These are phyloP conservation scores for Serendipita sp. DNA, from an alignment of 1,284 basidiomycete genomes.

Conservation along the genomic window DNA sequence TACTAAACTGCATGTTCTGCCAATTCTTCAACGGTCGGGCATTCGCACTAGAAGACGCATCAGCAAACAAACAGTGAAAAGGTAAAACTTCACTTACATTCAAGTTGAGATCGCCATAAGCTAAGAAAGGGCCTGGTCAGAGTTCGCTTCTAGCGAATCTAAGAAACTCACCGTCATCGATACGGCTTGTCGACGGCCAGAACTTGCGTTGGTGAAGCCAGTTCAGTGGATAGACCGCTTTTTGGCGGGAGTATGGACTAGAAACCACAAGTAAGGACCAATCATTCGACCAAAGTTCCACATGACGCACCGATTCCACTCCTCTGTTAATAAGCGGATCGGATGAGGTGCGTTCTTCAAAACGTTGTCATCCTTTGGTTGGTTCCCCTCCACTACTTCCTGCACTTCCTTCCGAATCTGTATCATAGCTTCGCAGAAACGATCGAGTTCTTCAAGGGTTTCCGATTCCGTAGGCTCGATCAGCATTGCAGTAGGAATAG, in stretches of 20 bases:
- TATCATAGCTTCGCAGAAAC: constrained; percentile 95
- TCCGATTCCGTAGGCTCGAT: constrained; percentile 95
- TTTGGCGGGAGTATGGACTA: constrained; percentile 74
- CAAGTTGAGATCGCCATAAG: constrained; percentile 70
- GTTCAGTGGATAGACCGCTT: constrained; percentile 72
- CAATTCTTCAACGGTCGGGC: constrained; percentile 72
- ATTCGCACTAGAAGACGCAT: constrained; percentile 52
- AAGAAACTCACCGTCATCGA: constrained; percentile 67
- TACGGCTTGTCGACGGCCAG: constrained; percentile 80
- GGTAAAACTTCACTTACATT: constrained; percentile 37
- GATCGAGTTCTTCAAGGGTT: constrained; percentile 77
- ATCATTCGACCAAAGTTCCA: not conserved
- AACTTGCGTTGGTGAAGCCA: constrained; percentile 78
- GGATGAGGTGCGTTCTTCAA: constrained; percentile 93
- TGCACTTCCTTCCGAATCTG: constrained; percentile 85
- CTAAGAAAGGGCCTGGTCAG: constrained; percentile 23
- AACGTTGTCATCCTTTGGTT: constrained; percentile 78
- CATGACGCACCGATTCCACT: constrained; percentile 64
- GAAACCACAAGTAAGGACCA: constrained; percentile 1
- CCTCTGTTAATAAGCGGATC: constrained; percentile 50
- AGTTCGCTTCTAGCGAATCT: constrained; percentile 19
- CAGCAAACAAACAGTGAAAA: not conserved
- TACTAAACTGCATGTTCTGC: constrained; percentile 13
- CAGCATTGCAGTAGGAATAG: constrained; percentile 84
- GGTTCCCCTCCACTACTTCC: constrained; percentile 72